Percentiles rank a stretch among this genome's conserved stretches.
phyloP scores from a whole-genome alignment of 2,329 filamentous ascomycete genomes.

The Fusarium neocosmosporiellum region DNA sequence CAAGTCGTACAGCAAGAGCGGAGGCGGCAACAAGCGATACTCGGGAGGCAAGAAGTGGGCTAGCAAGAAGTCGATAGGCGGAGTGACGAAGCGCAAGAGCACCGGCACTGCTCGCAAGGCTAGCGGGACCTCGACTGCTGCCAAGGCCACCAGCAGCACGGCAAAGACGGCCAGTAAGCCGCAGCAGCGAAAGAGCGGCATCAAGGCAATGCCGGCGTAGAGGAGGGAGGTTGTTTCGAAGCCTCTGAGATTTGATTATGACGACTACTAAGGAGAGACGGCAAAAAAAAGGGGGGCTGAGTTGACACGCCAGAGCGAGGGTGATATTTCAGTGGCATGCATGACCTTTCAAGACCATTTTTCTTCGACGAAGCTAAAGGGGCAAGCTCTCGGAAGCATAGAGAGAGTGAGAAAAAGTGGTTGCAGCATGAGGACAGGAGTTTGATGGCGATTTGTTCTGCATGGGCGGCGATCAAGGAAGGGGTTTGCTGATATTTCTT shows the following conservation, averaged over 20 bases:
- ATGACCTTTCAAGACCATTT: constrained; percentile 22
- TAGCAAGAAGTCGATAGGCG: constrained; percentile 45
- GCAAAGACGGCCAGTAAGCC: constrained; percentile 45
- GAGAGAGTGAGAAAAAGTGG: constrained; percentile 1
- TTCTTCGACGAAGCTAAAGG: constrained; percentile 16
- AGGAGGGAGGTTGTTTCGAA: neutral
- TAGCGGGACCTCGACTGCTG: constrained; percentile 44
- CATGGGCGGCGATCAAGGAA: constrained; percentile 27
- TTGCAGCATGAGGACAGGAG: constrained; percentile 26
- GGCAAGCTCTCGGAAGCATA: constrained; percentile 5
- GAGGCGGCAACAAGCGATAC: constrained; percentile 43
- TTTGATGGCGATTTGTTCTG: constrained; percentile 32
- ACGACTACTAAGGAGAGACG: neutral
- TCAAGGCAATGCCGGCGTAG: constrained; percentile 50
- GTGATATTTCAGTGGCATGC: constrained; percentile 34
- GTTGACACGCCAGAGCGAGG: constrained; percentile 4
- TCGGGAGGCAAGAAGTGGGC: constrained; percentile 45
- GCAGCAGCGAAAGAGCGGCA: constrained; percentile 50
- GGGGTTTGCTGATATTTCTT: constrained; percentile 14
- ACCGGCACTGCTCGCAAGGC: constrained; percentile 45
- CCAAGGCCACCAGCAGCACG: constrained; percentile 33
- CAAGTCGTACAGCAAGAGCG: constrained; percentile 42
- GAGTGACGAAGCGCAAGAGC: constrained; percentile 46
- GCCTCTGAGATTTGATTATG: neutral
- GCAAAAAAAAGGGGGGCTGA: constrained; percentile 6